Base-by-base conservation (phyloP, 2,329 filamentous ascomycete species). In the Gliomastix tumulicola region DNA sequence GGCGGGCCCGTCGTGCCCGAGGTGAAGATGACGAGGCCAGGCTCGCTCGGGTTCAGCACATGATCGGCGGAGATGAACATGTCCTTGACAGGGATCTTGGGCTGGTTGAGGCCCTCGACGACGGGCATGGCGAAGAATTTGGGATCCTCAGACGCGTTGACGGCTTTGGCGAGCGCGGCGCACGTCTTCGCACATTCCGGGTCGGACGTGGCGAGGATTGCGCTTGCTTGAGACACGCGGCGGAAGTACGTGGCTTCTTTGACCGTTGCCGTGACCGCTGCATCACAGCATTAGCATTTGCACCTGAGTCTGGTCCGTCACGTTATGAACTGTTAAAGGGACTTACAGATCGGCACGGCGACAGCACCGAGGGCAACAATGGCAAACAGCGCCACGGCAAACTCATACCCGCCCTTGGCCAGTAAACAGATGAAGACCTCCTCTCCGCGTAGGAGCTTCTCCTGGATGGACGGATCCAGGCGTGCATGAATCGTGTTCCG, bases 1-100 rank as follows among this genome's bases (percentile, higher is more conserved):
- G 68, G 67, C 6, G 63, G 42, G 2, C 68, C 68, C 1, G 68
- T 71, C 1, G 68, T 71, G 18, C 68, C 68, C 27, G 65, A 68
- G 21, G 64, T 68, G 44, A 69, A 71, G 17, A 69, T 41, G 6
- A 71, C 25, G 13, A 28, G 13, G 25, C 25, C 25, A 10, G 25
- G 25, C 12, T 28, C 25, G 5, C 12, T 13, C 6, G 13, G 13
- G 25, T 13, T 12, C 25, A 28, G 25, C 15, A 13, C 25, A 28
- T 28, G 25, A 6, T 28, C 25, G 15, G 12, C 15, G 12, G 25
- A 28, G 15, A 28, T 28, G 5, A 15, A 28, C 15, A 28, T 28
- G 5, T 28, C 12, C 12, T 15, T 28, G 12, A 28, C 13, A 4
- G 25, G 25, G 15, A 28, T 28, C 12, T 5, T 28, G 25, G 25